Conservation (phyloP, 2,329 filamentous ascomycete genomes). For the Sporothrix curviconia region DNA sequence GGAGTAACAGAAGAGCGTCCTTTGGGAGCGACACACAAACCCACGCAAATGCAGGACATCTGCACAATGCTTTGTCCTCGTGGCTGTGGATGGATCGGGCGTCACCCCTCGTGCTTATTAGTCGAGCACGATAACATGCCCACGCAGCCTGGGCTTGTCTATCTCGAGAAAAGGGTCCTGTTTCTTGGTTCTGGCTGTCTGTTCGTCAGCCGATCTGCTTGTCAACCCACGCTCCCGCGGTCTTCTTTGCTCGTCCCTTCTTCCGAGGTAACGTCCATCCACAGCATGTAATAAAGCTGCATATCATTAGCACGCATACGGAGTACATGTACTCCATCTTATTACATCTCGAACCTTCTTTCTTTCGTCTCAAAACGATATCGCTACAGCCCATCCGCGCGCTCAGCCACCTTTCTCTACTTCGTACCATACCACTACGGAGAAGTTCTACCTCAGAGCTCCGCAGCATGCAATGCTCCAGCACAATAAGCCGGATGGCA, state of each 20-base stretch:
- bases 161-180: neutral
- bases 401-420: neutral
- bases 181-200: neutral
- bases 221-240: neutral
- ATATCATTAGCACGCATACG: neutral
- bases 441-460: no score
- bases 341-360: neutral
- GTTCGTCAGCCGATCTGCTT: constrained; percentile 5
- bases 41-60: no score
- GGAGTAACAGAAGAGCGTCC: no score
- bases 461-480: neutral
- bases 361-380: neutral
- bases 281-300: no score
- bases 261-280: neutral
- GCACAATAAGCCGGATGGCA: neutral
- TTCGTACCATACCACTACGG: neutral
- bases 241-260: constrained; percentile 1
- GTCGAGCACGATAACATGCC: neutral
- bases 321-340: no score
- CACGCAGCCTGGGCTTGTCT: neutral
- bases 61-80: neutral
- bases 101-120: no score
- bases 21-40: no score
- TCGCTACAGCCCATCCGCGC: neutral
- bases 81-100: neutral